Evolutionary conservation across 1,284 basidiomycete genomes (phyloP).

Genomic region (Malassezia furfur): DNA sequence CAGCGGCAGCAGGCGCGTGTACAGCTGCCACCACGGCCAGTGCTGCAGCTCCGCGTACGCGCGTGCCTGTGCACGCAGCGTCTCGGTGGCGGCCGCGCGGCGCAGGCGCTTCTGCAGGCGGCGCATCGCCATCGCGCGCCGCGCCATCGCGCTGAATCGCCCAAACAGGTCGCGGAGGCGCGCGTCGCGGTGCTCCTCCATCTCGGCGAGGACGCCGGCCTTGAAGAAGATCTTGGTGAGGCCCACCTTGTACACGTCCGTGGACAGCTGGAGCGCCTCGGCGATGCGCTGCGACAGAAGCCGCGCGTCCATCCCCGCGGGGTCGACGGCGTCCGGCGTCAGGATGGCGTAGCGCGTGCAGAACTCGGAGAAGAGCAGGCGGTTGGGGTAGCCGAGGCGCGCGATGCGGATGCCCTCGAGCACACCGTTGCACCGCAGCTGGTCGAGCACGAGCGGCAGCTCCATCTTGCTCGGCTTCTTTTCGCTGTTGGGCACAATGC

Average conservation of each 20-base stretch:
- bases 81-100: constrained; percentile 77
- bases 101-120: constrained; percentile 93
- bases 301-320: constrained; percentile 92
- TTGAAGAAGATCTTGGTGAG: constrained; percentile 99
- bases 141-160: constrained; percentile 70
- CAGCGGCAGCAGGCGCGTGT: constrained; percentile 81
- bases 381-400: constrained; percentile 90
- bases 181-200: constrained; percentile 83
- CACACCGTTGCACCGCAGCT: constrained; percentile 96
- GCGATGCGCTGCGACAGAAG: constrained; percentile 92
- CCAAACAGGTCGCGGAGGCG: constrained; percentile 82
- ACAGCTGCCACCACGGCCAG: constrained; percentile 99
- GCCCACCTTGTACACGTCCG: constrained; percentile 76
- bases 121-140: constrained; percentile 75
- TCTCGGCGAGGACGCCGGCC: constrained; percentile 91
- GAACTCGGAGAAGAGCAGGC: constrained; percentile 93
- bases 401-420: constrained; percentile 98
- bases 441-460: constrained; percentile 88
- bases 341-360: constrained; percentile 92
- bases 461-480: constrained; percentile 90
- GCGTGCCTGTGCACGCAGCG: constrained; percentile 85
- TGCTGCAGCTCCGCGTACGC: constrained; percentile 71
- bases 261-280: constrained; percentile 76
- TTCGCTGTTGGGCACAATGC: constrained; percentile 87
- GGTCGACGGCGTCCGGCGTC: constrained; percentile 80